Base-by-base conservation (phyloP, 306 rosid genomes). In the Hippophae tibetana region DNA sequence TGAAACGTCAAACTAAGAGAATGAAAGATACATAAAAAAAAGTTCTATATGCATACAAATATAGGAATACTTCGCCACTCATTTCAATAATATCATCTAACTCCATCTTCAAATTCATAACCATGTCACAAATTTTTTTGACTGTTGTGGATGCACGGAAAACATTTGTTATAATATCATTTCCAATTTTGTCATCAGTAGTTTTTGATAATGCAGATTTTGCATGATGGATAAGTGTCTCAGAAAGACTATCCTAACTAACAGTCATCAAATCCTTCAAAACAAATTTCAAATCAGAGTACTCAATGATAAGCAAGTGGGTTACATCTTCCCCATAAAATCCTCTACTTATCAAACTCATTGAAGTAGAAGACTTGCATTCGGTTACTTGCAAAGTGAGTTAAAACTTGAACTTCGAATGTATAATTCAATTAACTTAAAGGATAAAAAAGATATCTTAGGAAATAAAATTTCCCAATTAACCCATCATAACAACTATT, bases 221-320 rank as follows among this genome's bases (percentile, higher is more conserved):
- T 14, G 65, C 90, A 9, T 70, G 82, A 47, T 64, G 9, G 62
- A 86, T 43, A 3, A 84, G 62, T 66, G 76, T 1, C 13, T 66
- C 67, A 0, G 85, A 79, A 51, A 93, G 79, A 11, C 75, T 68
- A 54, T 78, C 86, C 97, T 95, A 93, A 64, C 55, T 75, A 56
- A 44, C 78, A 56, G 95, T 95, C 80, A 93, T 43, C 79, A 93
- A 88, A 72, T 83, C 94, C 80, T 86, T 88, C 82, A 93, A 88
- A 54, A 52, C 93, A 43, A 54, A 64, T 12, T 48, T 73, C 64
- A 93, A 86, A 47, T 57, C 71, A 71, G 89, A 66, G 62, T 88
- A 95, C 13, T 65, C 71, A 41, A 93, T 76, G 49, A 63, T 62
- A 57, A 96, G 99, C 78, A 70, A 6, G 69, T 68, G 90, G 10